phyloP scores from a whole-genome alignment of 2,329 filamentous ascomycete species.

The Pyrenophora graminea region DNA sequence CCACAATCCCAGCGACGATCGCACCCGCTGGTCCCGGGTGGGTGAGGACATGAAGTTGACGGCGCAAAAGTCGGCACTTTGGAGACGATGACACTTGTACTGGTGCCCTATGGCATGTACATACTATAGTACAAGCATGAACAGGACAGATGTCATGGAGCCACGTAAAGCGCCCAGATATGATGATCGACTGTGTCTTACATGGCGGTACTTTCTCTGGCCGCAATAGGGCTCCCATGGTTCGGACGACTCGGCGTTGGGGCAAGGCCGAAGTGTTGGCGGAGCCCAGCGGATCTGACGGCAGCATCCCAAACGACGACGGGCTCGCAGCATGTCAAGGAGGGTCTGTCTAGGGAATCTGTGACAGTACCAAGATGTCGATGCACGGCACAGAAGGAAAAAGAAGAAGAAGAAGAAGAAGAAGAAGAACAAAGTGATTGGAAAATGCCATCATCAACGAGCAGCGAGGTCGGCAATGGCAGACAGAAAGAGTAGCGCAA shows the following conservation, averaged over 20 bases:
- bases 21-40: neutral
- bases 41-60: no score
- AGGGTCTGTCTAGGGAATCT: neutral
- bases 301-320: conserved; percentile 5
- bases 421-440: neutral
- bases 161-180: neutral
- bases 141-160: no score
- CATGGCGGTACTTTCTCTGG: neutral
- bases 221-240: neutral
- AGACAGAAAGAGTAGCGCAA: conserved; percentile 12
- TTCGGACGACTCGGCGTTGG: neutral
- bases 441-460: neutral
- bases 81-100: no score
- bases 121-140: no score
- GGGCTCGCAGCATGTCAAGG: neutral
- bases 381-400: neutral
- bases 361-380: neutral
- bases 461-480: neutral
- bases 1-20: neutral
- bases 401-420: neutral
- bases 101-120: no score
- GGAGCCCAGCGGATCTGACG: conserved; percentile 10
- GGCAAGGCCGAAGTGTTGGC: conserved; percentile 1
- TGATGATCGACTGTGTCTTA: no score
- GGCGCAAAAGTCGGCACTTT: no score